Evolutionary conservation across 768 basidiomycete species (phyloP), one percentile per base, ranked within the genome.

Genomic region (Tylopilus rubrobrunneus): DNA sequence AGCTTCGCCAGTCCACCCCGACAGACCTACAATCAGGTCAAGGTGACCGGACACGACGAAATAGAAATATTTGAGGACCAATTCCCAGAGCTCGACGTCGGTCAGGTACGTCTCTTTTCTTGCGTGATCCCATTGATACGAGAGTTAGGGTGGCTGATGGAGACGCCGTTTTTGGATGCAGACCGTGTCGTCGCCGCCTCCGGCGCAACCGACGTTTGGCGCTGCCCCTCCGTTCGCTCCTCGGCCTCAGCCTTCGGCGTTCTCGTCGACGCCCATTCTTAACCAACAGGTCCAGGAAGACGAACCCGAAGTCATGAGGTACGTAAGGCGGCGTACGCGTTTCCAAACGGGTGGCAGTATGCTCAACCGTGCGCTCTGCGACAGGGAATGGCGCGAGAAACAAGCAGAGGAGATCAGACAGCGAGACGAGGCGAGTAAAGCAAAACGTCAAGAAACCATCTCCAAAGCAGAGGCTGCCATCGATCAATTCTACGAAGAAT

Each of bases 401-500:
- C 95, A 97, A 64, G 84, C 83, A 25, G 85, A 78, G 25, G 92
- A 94, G 65, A 94, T 98, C 56, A 81, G 76, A 58, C 77, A 78
- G 39, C 85, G 96, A 52, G 95, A 98, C 68, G 90, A 89, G 62
- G 82, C 78, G 27, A 86, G 91, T 33, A 83, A 84, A 67, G 76
- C 75, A 31, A 86, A 83, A 66, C 85, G 87, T 61, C 86, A 91
- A 61, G 92, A 93, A 59, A 90, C 85, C 31, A 85, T 94, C 60
- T 76, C 79, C 44, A 89, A 84, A 66, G 95, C 95, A 19, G 91
- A 94, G 66, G 80, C 83, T 58, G 77, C 87, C 40, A 93, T 96
- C 57, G 92, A 95, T 72, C 84, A 88, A 59, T 95, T 94, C 69
- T 95, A 95, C 64, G 88, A 90, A 66, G 81, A 87, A 48, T 93